Evolutionary conservation across 2,329 filamentous ascomycete genomes (phyloP).

Genomic region (Trichoderma sp.): DNA sequence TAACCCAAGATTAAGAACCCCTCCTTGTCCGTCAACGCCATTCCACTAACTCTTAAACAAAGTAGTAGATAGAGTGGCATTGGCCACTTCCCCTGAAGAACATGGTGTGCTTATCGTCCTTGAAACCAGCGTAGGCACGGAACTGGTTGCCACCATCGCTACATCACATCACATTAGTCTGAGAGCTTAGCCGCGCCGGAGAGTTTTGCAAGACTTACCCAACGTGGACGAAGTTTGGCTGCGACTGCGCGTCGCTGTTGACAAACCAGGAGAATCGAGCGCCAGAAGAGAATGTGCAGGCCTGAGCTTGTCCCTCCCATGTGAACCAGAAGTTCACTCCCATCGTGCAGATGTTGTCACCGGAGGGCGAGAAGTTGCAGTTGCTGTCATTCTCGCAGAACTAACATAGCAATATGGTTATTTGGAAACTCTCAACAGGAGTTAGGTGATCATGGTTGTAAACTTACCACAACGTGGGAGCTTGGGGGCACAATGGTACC

Average conservation of each 20-base stretch:
- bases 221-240: neutral
- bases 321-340: neutral
- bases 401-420: neutral
- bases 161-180: neutral
- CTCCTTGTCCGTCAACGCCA: neutral
- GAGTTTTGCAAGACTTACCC: conserved; percentile 6
- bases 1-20: neutral
- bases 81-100: neutral
- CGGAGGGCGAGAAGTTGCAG: neutral
- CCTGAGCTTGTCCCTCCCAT: neutral
- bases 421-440: neutral
- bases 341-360: neutral
- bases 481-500: neutral
- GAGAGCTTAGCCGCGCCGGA: neutral
- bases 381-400: neutral
- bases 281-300: neutral
- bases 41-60: neutral
- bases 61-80: conserved; percentile 8
- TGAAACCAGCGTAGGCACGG: conserved; percentile 3
- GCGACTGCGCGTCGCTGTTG: neutral
- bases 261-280: neutral
- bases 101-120: conserved; percentile 1
- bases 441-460: neutral
- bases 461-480: conserved; percentile 6
- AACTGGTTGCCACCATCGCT: conserved; percentile 12